Base-by-base conservation (phyloP, 2,329 filamentous ascomycete species). In the Colletotrichum tanaceti region DNA sequence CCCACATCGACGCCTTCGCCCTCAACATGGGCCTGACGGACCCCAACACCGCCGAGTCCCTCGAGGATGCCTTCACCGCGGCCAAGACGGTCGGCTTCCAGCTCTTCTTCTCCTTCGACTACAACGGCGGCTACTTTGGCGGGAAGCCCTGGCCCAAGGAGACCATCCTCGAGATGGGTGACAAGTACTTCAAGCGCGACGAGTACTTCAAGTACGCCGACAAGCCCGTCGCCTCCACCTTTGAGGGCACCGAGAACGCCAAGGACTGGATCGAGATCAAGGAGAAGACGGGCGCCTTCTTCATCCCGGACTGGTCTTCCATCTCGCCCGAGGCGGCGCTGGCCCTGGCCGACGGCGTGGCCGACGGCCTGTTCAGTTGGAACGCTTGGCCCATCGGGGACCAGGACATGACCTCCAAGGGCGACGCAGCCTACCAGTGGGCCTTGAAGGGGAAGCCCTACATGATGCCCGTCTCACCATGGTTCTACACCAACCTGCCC, bases 401-500 rank as follows among this genome's bases (percentile, higher is more conserved):
- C 7, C 58, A 66, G 22, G 52, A 66, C 20, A 72, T 71, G 68
- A 58, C 55, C 20, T 74, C 70, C 35, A 63, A 65, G 32, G 44
- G 49, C 2, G 74, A 75, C 55, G 70, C 68, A 14, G 71, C 70
- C 3, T 75, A 73, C 22, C n/a, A 20, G 7, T 11, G 52, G 16
- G 64, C 59, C 6, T 24, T 75, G 13, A 47, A 66, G 44, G 65
- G 53, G 16, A 65, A 62, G 52, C 67, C 75, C 0, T 80, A 78
- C 71, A 86, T 87, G 82, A 86, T 86, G 84, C 81, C 84, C 2
- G 82, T 87, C n/a, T 84, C 84, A 0, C 86, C 86, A 0, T 88
- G 85, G 86, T 89, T 89, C 75, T 89, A 84, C 75, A 89, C 88
- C 57, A 85, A 88, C 66, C 78, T 89, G 3, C 83, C 86, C 0